Conservation (phyloP, 805 yeast genomes). For the Saccharomycopsis fodiens region DNA sequence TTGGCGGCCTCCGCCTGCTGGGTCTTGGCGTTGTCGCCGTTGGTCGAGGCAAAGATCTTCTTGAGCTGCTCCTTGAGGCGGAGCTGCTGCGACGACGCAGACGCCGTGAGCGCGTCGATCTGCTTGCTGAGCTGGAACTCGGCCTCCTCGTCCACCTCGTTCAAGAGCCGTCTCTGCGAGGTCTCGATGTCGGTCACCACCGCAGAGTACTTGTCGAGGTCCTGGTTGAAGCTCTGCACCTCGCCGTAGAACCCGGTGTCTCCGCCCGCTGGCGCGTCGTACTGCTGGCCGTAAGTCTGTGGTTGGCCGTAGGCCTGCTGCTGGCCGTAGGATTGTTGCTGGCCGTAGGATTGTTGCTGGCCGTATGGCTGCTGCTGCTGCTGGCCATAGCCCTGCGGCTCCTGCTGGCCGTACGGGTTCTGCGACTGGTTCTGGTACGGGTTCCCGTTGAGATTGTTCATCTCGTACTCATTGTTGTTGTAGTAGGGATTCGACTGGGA, state of each 20-base stretch:
- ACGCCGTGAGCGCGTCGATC: conserved; percentile 68
- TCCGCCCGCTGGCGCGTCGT: conserved; percentile 33
- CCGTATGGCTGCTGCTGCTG: not conserved
- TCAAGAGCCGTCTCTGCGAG: conserved; percentile 61
- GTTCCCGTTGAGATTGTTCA: conserved; percentile 6
- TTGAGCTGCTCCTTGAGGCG: conserved; percentile 72
- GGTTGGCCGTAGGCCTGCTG: not conserved
- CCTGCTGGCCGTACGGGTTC: not conserved
- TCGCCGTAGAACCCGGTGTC: conserved; percentile 62
- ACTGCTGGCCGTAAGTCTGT: not conserved
- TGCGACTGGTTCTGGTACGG: conserved; percentile 2
- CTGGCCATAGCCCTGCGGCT: no score
- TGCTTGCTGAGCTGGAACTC: conserved; percentile 64
- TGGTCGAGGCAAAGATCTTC: conserved; percentile 62
- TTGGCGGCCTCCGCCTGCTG: conserved; percentile 88
- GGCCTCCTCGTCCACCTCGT: conserved; percentile 65
- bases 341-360: no score
- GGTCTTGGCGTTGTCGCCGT: conserved; percentile 68
- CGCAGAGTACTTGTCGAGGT: conserved; percentile 62
- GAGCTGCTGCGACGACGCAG: conserved; percentile 71
- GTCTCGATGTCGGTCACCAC: conserved; percentile 62
- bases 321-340: not conserved
- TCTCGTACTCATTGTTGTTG: conserved; percentile 6
- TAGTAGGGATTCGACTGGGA: not conserved
- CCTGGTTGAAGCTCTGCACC: conserved; percentile 59